Evolutionary conservation across 495 filamentous ascomycete genomes (phyloP), one percentile per base, ranked within the genome.

Genomic region (Penicillium angulare): DNA sequence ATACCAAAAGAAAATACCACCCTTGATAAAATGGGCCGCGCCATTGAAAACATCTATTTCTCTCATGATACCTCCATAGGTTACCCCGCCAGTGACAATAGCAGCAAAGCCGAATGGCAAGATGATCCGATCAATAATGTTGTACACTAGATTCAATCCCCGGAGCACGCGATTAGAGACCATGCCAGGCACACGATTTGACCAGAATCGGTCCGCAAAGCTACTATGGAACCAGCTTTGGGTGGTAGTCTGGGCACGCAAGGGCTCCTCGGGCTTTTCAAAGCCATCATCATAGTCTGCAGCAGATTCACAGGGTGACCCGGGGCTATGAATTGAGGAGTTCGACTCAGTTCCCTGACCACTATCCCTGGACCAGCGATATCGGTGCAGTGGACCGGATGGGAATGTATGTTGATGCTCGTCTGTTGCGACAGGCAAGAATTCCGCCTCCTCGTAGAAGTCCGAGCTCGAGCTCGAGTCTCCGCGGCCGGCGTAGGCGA

Each of bases 1-100:
- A 51, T 96, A 90, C 86, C 90, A 73, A 69, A 97, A 89, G 72
- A 98, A 98, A 49, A 97, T 88, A n/a, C 90, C 89, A 45, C 92
- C 93, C 64, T 97, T 98, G 65, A 97, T 88, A 68, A 88, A 95
- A 67, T 97, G 93, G 26, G 93, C 92, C 29, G 96, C 75, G 5
- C 91, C 89, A 59, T 86, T 92, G 77, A 96, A 93, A 41, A 95
- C 69, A 17, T 77, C 72, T 27, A 63, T 60, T 9, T 73, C 80
- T 58, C 82, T 79, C 61, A 86, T 85, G 43, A 90, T 80, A 48
- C 88, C 88, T 24, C 82, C 81, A 51, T 86, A 89, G 7, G 83
- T 80, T 22, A 88, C 79, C 15, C 73, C 73, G n/a, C 87, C 87
- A 8, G 79, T 81, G 7, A 71, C 65, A n/a, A 90, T 63, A 15